phyloP scores from a whole-genome alignment of 495 filamentous ascomycete species.

The Neurospora pannonica region DNA sequence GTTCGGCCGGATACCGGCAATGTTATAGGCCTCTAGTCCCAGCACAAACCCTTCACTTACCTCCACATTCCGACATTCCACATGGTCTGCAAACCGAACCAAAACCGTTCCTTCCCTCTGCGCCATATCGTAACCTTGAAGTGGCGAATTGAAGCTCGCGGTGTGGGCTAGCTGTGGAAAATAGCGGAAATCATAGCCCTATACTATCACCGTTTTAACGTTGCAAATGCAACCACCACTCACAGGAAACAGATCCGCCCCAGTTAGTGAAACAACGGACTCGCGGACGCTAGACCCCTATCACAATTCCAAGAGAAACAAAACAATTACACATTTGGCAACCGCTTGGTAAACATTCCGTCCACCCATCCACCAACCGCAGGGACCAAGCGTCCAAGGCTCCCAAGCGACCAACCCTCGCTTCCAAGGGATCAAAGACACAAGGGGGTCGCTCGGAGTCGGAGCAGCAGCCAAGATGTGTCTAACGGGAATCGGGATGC shows the following conservation, averaged over 20 bases:
- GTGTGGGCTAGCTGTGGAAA: not conserved
- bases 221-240: not conserved
- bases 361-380: not conserved
- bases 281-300: not conserved
- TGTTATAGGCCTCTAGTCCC: not conserved
- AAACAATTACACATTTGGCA: not conserved
- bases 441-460: not conserved
- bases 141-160: not conserved
- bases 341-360: not conserved
- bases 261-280: not conserved
- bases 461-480: not conserved
- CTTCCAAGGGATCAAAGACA: not conserved
- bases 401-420: not conserved
- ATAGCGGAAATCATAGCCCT: not conserved
- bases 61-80: not conserved
- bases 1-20: not conserved
- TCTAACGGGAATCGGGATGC: not conserved
- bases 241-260: not conserved
- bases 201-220: not conserved
- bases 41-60: not conserved
- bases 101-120: not conserved
- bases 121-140: not conserved
- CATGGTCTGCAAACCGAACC: not conserved
- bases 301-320: not conserved
- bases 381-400: not conserved